Evolutionary conservation across 1,284 basidiomycete species (phyloP), one percentile per base, ranked within the genome.

Genomic region (Laetiporus sulphureus): DNA sequence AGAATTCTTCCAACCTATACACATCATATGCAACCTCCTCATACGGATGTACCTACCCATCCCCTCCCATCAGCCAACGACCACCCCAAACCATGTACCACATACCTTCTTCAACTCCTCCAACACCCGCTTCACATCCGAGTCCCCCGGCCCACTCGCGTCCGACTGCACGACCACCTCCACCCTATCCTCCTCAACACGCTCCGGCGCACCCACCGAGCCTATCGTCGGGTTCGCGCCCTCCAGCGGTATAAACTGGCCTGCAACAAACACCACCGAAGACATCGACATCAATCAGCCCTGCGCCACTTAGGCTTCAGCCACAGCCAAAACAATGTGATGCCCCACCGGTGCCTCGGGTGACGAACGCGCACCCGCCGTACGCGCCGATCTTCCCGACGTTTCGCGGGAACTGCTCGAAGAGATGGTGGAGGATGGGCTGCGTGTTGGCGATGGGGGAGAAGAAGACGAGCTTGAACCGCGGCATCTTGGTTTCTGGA

Each of bases 21-120:
- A 79, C 69, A 48, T 77, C 73, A 45, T 73, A 77, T 5, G 70
- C 72, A 39, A 76, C 72, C 54, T 76, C 70, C 57, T 78, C 74
- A 49, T 78, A 77, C 12, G 73, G 74, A 56, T 77, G 76, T 7
- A 69, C 63, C 73, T 77, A 45, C 8, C 19, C 12, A n/a, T 8
- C 21, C 15, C 23, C 35, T 20, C 25, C 18, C 6, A 20, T n/a
- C 23, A 33, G 3, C 5, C 15, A 6, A 33, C 23, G 32, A 15
- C n/a, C 21, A 8, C 24, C 3, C 12, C 8, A 15, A 24, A 5
- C 29, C 16, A 33, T n/a, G 12, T 6, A 16, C 10, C 11, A 61
- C 68, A 40, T 47, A 75, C 75, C 56, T 61, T 65, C 55, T 72
- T 72, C 37, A 77, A 54, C 48, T 69, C 65, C 34, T 62, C 55